Conservation (phyloP, 495 filamentous ascomycete genomes). For the Darksidea phi region DNA sequence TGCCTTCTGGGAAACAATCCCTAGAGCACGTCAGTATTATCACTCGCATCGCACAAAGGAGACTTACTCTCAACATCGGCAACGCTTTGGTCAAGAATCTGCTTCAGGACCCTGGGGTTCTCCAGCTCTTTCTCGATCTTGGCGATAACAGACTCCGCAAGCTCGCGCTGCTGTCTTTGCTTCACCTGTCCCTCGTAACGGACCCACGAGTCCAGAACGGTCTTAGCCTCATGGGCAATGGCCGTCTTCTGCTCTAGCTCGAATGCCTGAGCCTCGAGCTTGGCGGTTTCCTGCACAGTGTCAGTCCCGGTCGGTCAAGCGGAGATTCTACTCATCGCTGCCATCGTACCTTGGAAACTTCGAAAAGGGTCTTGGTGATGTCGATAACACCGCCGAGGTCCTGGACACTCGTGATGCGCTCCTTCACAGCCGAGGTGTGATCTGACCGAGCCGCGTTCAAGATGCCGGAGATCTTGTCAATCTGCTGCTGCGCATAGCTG, state of each 20-base stretch:
- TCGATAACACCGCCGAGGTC: constrained; percentile 92
- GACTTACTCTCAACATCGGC: constrained; percentile 92
- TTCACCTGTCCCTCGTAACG: constrained; percentile 98
- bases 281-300: constrained; percentile 80
- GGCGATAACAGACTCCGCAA: constrained; percentile 85
- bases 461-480: constrained; percentile 84
- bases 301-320: constrained; percentile 31
- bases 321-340: constrained; percentile 7
- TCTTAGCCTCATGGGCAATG: constrained; percentile 86
- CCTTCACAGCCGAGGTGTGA: constrained; percentile 92
- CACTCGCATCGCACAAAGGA: neutral
- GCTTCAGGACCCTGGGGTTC: constrained; percentile 90
- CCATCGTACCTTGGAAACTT: constrained; percentile 84
- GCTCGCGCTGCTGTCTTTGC: constrained; percentile 94
- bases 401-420: constrained; percentile 86
- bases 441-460: constrained; percentile 89
- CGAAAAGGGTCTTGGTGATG: constrained; percentile 93
- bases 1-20: constrained; percentile 37
- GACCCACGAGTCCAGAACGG: constrained; percentile 95
- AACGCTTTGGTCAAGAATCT: constrained; percentile 93
- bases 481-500: constrained; percentile 85
- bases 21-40: constrained; percentile 32
- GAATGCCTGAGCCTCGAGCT: constrained; percentile 90
- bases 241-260: constrained; percentile 95
- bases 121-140: constrained; percentile 98